phyloP scores from a whole-genome alignment of 1,284 basidiomycete species.

The Fomitopsis betulina region DNA sequence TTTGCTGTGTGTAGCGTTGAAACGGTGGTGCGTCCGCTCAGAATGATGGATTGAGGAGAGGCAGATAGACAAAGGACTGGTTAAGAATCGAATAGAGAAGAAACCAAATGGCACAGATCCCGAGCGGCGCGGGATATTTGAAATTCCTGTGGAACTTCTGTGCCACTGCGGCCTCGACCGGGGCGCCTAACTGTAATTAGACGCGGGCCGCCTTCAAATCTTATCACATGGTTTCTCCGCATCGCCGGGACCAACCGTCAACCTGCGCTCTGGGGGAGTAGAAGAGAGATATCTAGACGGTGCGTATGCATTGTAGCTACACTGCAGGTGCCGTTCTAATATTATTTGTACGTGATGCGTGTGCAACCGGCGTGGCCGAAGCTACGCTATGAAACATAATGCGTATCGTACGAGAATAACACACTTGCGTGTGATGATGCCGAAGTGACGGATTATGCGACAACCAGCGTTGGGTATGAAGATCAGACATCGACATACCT shows the following conservation, averaged over 20 bases:
- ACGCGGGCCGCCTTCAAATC: neutral
- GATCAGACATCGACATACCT: slow-evolving; percentile 2
- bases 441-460: neutral
- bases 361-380: neutral
- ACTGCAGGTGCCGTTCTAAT: neutral
- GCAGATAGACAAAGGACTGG: neutral
- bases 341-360: neutral
- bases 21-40: neutral
- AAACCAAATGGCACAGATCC: too few relatives aligned
- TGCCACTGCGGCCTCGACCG: too few relatives aligned
- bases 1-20: neutral
- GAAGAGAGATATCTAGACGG: neutral
- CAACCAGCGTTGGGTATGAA: neutral
- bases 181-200: too few relatives aligned
- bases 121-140: too few relatives aligned
- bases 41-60: neutral
- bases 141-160: too few relatives aligned
- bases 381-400: neutral
- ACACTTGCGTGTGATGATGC: neutral
- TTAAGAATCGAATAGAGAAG: too few relatives aligned
- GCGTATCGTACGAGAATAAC: too few relatives aligned
- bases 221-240: neutral
- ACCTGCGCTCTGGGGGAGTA: too few relatives aligned
- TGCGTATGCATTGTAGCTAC: neutral
- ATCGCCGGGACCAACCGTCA: too few relatives aligned